These are phyloP conservation scores for Apiospora koreana DNA, from an alignment of 2,329 filamentous ascomycete genomes.

Conservation along the genomic window DNA sequence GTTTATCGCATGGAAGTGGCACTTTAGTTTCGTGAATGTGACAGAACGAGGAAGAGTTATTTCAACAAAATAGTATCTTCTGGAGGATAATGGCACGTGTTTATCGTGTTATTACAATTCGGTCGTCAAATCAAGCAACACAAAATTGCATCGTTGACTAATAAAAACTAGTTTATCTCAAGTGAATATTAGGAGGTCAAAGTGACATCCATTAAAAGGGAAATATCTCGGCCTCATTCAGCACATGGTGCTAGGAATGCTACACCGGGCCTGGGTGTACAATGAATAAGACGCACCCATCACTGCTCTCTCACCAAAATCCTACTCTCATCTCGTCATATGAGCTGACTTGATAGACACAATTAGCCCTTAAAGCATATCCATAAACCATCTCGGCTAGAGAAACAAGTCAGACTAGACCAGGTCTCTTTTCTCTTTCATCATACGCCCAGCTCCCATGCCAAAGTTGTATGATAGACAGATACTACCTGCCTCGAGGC, in stretches of 20 bases:
- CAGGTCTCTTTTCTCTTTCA: not conserved
- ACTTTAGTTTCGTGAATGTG: too few species aligned
- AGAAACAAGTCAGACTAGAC: not conserved
- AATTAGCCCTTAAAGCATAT: slow-evolving; percentile 9
- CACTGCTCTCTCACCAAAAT: slow-evolving; percentile 3
- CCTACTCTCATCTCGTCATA: slow-evolving; percentile 13
- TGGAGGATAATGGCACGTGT: not conserved
- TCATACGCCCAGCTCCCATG: not conserved
- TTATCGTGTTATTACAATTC: not conserved
- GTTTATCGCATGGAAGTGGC: not conserved
- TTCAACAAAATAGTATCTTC: not conserved
- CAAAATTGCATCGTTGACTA: slow-evolving; percentile 38
- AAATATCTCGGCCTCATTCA: slow-evolving; percentile 29
- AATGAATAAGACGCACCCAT: not conserved
- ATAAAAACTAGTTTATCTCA: slow-evolving; percentile 30
- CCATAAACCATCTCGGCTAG: slow-evolving; percentile 5
- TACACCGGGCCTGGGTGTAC: not conserved
- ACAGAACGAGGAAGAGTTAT: not conserved
- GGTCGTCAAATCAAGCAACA: slow-evolving; percentile 50
- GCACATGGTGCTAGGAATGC: slow-evolving; percentile 6
- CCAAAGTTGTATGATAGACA: not conserved
- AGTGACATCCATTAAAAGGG: slow-evolving; percentile 28
- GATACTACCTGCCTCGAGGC: not conserved
- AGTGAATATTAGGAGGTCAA: slow-evolving; percentile 36
- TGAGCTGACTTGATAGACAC: slow-evolving; percentile 3